phyloP scores from a whole-genome alignment of 1,139 yeast genomes.

The Saccharomycopsis crataegensis region DNA sequence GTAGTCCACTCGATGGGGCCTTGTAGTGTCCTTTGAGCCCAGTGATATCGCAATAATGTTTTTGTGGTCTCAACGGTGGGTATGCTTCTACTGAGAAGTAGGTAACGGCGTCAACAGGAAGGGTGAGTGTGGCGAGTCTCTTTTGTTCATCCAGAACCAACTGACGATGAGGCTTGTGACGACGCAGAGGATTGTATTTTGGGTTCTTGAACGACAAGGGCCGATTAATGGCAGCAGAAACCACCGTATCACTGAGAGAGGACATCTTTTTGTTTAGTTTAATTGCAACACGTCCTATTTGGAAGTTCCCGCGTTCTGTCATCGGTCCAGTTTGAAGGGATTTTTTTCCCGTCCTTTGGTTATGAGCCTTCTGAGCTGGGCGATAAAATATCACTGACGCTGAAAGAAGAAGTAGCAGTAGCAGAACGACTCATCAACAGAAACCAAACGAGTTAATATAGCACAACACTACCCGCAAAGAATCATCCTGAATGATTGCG shows the following conservation, averaged over 20 bases:
- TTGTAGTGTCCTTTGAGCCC: slow-evolving; percentile 78
- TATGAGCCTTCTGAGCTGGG: too few species aligned
- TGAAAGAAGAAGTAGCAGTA: too few species aligned
- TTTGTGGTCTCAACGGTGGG: slow-evolving; percentile 75
- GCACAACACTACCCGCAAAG: too few species aligned
- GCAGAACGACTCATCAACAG: too few species aligned
- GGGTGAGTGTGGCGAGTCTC: slow-evolving; percentile 36
- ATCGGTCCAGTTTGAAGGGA: too few species aligned
- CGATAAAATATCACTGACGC: too few species aligned
- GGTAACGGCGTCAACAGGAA: slow-evolving; percentile 32
- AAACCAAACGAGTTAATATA: too few species aligned
- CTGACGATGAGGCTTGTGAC: slow-evolving; percentile 75
- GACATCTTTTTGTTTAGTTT: slow-evolving; percentile 2
- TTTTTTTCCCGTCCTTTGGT: too few species aligned
- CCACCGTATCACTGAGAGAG: background rate
- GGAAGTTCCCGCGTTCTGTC: too few species aligned
- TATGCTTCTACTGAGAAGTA: slow-evolving; percentile 71
- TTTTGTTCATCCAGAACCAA: slow-evolving; percentile 71
- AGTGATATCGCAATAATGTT: slow-evolving; percentile 89
- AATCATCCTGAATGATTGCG: too few species aligned
- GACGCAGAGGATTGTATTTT: slow-evolving; percentile 42
- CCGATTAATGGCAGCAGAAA: slow-evolving; percentile 15
- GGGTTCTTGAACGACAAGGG: slow-evolving; percentile 47
- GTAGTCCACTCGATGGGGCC: slow-evolving; percentile 66
- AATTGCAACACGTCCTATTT: background rate